Conservation (phyloP, 331 rosid genomes). For the Arachis monticola region DNA sequence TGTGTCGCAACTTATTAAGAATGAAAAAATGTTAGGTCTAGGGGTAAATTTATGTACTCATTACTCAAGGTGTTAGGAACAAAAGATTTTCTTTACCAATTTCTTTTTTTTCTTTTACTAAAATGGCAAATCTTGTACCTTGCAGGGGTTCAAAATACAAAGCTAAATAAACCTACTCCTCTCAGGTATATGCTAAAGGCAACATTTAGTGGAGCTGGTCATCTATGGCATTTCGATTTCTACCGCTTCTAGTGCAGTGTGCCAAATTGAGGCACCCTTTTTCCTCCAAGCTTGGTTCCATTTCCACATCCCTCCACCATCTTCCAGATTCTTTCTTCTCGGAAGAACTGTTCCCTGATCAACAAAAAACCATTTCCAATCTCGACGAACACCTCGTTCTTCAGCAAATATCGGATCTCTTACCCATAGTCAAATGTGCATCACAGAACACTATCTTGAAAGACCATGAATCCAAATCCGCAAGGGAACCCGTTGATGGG, state of each 20-base stretch:
- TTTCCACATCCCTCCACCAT: conserved; percentile 37
- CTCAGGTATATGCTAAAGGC: not conserved
- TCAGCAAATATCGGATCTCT: conserved; percentile 56
- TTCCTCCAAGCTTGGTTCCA: conserved; percentile 11
- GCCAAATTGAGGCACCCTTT: conserved; percentile 30
- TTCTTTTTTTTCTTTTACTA: too few species aligned
- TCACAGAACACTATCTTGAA: conserved; percentile 6
- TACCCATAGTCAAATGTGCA: conserved; percentile 38
- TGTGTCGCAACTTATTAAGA: too few species aligned
- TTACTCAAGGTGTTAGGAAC: too few species aligned
- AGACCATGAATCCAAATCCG: not conserved
- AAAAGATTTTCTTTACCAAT: too few species aligned
- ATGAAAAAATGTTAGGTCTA: too few species aligned
- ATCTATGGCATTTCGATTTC: conserved; percentile 37
- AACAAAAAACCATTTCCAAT: not conserved
- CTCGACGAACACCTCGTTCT: conserved; percentile 59
- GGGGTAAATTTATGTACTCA: too few species aligned
- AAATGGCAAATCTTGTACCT: too few species aligned
- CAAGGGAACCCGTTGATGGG: conserved; percentile 55
- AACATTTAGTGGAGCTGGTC: not conserved
- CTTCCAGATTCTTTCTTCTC: conserved; percentile 27
- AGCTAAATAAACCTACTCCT: not conserved
- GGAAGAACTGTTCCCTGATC: not conserved
- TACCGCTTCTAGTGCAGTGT: not conserved
- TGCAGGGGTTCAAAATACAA: too few species aligned